Evolutionary conservation across 176 grass and related monocot genomes (phyloP), one percentile per base, ranked within the genome.

Genomic region (Triticum turgidum): DNA sequence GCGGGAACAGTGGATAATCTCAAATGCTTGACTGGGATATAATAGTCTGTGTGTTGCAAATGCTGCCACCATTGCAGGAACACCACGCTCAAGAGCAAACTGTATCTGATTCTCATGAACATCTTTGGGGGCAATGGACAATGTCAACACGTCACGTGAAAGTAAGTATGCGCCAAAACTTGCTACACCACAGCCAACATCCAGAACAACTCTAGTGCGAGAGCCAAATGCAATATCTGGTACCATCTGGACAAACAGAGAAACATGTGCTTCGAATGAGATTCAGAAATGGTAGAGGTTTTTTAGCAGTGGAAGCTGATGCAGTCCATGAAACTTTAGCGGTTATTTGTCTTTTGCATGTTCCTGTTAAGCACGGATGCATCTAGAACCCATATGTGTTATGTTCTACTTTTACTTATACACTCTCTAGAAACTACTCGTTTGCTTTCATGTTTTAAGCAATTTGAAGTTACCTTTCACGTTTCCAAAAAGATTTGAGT

Each of bases 91-190:
- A 87, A 98, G 93, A 76, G 91, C 96, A 91, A 98, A 96, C 84
- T 98, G 93, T 83, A 98, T 98, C 90, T 98, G 96, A 91, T 98
- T 98, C 81, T 98, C 96, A 25, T 98, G 96, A 37, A 98, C 91
- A 91, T 98, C 92, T 84, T 96, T 98, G 71, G 96, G 96, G 82
- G 96, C 96, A 89, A 96, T 88, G 1, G 96, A 98, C 87, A 98
- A 86, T 87, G 96, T 96, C 73, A 98, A 74, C 59, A 96, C 96
- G 29, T 94, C 88, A 79, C 88, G 86, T 58, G 96, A 95, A 77
- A 98, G 91, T 85, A 98, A 85, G 63, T 95, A 98, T 64, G 96
- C 96, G 64, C 96, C 93, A 91, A 98, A 98, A 93, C 96, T 98
- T 89, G 93, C 92, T 34, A 98, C 93, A 25, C 93, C 90, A 45